Evolutionary conservation across 208 protist genomes (phyloP), one percentile per base, ranked within the genome.

Genomic region (Vickermania spadyakhi): DNA sequence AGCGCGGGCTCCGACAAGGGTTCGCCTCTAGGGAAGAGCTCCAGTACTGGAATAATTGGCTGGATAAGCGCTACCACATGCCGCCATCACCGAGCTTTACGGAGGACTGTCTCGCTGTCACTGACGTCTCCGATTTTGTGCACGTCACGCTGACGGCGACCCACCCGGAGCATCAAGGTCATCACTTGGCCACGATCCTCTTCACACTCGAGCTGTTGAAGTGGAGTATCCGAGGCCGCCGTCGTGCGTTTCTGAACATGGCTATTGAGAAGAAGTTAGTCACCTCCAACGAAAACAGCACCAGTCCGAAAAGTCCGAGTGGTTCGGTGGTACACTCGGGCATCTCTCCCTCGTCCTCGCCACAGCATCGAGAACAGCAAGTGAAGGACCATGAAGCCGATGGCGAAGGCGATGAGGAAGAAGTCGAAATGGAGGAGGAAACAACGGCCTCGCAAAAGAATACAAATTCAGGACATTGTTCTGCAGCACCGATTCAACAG

Each of bases 101-200:
- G 81, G 60, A 31, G 21, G 52, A 73, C 5, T 90, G 79, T 62
- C 60, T 85, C 31, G 56, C 62, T 28, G 73, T 93, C 55, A 64
- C 58, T 1, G 82, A 93, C 64, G 71, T 90, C 0, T 79, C 75
- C 25, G 82, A 89, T 61, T 86, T 93, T 65, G 82, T 93, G 4
- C 86, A 93, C 72, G 77, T 93, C 52, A 90, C 79, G 26, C 72
- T 93, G 45, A 90, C 73, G 65, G 86, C 86, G n/a, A 93, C 86
- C 18, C 82, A 90, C 59, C 42, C 49, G 1, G 31, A 62, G 21
- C 73, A 84, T 41, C 82, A 84, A 52, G 65, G 73, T 2, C 31
- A 65, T 18, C 77, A 80, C 2, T 78, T 93, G 5, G 86, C 86
- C 4, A 58, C 68, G 3, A 71, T 88, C 56, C 70, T 93, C 11